Base-by-base conservation (phyloP, 441 rosid genomes). In the Euphorbia celastroides region DNA sequence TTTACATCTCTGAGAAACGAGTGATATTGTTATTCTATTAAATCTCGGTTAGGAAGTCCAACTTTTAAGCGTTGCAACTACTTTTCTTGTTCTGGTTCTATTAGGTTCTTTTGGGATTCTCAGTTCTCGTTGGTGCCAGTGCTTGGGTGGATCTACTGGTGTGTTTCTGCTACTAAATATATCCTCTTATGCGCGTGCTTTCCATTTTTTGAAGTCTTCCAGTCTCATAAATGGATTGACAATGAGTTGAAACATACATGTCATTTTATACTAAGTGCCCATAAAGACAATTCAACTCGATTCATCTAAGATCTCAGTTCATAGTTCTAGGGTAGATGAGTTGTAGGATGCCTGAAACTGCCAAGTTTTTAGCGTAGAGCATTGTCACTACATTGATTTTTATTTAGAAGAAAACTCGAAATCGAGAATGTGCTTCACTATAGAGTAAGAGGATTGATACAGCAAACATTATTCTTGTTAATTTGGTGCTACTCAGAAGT, bases 101-200 rank as follows among this genome's bases (percentile, higher is more conserved):
- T 68, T 32, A 93, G 98, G 97, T 93, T 74, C 95, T 95, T 59
- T 75, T 95, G 64, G 99, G 99, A 66, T 95, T 95, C 83, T 95
- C 99, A 52, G 80, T 95, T 70, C 92, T 95, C 68, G 97, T 92
- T 61, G 99, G 99, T 69, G 93, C 99, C 67, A 95, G 93, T 79
- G 88, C 98, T 7, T 95, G 98, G 98, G 98, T 87, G 68, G 98
- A 95, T 80, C 81, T 95, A 74, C 79, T 95, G 98, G 99, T 95
- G 64, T 0, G 77, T 73, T 71, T 69, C 41, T 16, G 16, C 42
- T 46, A 34, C 55, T 38, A 27, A 42, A 19, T 22, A 27, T 60
- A 52, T 10, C 44, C 57, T 36, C 51, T 19, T 5, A 14, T 42
- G 25, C 12, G 25, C 12, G 22, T n/a, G 13, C 22, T 1, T 32